Evolutionary conservation across 1,139 yeast genomes (phyloP).

Genomic region (Saccharomycopsis crataegensis): DNA sequence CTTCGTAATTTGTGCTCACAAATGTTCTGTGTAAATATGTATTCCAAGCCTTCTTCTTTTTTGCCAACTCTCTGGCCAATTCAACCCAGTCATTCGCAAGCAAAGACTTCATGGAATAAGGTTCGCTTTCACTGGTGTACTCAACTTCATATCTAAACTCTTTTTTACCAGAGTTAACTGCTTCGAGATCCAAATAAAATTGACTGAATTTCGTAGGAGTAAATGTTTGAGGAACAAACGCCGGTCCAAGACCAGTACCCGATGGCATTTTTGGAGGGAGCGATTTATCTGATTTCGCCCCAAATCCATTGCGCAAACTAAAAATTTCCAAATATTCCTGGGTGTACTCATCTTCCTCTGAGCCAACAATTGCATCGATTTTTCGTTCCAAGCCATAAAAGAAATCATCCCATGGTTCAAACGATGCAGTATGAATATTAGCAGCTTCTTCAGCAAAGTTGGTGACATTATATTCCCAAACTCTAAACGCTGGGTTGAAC

Average conservation of each 20-base stretch:
- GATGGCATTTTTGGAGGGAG: conserved; percentile 54
- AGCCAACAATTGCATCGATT: conserved; percentile 22
- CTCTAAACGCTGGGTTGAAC: conserved; percentile 72
- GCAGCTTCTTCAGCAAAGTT: conserved; percentile 31
- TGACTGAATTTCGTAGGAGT: conserved; percentile 69
- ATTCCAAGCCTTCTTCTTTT: conserved; percentile 21
- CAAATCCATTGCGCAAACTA: conserved; percentile 20
- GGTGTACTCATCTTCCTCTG: conserved; percentile 23
- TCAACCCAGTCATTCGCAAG: conserved; percentile 55
- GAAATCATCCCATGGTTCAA: conserved; percentile 49
- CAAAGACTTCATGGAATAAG: conserved; percentile 48
- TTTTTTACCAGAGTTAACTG: conserved; percentile 40
- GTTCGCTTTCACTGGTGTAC: conserved; percentile 56
- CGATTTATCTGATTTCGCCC: conserved; percentile 46
- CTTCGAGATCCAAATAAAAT: conserved; percentile 55
- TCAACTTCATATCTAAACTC: conserved; percentile 55
- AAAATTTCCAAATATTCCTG: conserved; percentile 27
- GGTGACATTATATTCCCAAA: conserved; percentile 79
- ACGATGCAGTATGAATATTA: neutral
- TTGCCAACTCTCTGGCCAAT: conserved; percentile 46
- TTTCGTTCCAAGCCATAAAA: conserved; percentile 39
- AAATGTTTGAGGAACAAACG: conserved; percentile 58
- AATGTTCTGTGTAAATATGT: conserved; percentile 46
- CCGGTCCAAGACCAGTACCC: conserved; percentile 60
- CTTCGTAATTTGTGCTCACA: conserved; percentile 56